phyloP scores from a whole-genome alignment of 2,329 filamentous ascomycete species.

The Ophiognomonia clavigignenti-juglandacearum region DNA sequence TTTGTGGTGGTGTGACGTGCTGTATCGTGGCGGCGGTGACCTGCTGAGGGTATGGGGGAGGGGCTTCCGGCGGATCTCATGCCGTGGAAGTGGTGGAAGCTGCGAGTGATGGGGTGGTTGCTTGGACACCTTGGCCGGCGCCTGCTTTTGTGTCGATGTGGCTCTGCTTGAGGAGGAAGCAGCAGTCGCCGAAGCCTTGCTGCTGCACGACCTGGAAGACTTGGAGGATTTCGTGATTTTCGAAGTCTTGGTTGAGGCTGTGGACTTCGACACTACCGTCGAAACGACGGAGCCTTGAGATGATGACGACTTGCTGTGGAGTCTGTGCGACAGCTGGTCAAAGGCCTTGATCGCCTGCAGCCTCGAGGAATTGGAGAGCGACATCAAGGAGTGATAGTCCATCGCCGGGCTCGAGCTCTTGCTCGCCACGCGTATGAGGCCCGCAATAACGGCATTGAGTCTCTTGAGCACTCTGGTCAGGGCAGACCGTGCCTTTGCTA shows the following conservation, averaged over 20 bases:
- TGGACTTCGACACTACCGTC: background rate
- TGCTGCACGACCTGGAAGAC: background rate
- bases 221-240: background rate
- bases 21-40: background rate
- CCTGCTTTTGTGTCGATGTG: background rate
- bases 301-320: conserved; percentile 23
- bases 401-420: conserved; percentile 28
- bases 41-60: background rate
- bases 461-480: conserved; percentile 37
- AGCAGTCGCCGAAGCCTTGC: conserved; percentile 1
- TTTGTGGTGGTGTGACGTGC: too few relatives aligned
- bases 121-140: background rate
- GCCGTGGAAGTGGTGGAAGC: background rate
- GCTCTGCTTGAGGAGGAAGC: conserved; percentile 1
- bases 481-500: conserved; percentile 25
- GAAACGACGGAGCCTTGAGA: conserved; percentile 17
- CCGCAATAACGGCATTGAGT: conserved; percentile 37
- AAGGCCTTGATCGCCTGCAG: conserved; percentile 45
- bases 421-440: conserved; percentile 31
- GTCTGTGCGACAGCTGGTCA: conserved; percentile 36
- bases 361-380: conserved; percentile 42
- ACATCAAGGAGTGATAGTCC: conserved; percentile 42
- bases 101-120: background rate
- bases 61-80: background rate
- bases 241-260: conserved; percentile 10